Conservation (phyloP, 2,329 filamentous ascomycete species). For the Aspergillus sp. region DNA sequence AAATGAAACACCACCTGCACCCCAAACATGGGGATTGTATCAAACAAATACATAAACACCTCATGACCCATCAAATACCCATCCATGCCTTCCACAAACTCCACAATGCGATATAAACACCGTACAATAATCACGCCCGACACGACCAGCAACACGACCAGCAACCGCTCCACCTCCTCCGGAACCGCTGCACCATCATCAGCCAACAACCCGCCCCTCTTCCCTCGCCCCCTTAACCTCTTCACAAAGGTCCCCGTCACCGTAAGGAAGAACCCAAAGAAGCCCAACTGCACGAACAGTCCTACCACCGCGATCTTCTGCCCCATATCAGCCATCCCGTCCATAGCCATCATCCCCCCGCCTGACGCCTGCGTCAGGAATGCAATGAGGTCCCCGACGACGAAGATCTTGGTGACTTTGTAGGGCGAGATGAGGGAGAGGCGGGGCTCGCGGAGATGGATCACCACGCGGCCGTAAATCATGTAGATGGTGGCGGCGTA, state of each 20-base stretch:
- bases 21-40: slow-evolving; percentile 12
- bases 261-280: not conserved
- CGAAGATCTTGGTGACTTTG: slow-evolving; percentile 8
- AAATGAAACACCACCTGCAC: slow-evolving; percentile 13
- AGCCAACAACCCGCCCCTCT: not conserved
- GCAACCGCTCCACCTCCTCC: not conserved
- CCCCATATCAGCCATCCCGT: not conserved
- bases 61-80: slow-evolving; percentile 1
- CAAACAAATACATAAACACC: slow-evolving; percentile 11
- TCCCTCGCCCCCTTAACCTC: not conserved
- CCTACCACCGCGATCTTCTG: slow-evolving; percentile 7
- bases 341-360: slow-evolving; percentile 2
- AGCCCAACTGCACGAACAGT: slow-evolving; percentile 5
- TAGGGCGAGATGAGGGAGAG: slow-evolving; percentile 5
- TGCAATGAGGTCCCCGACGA: slow-evolving; percentile 3
- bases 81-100: not conserved
- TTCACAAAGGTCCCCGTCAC: not conserved
- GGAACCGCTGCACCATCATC: not conserved
- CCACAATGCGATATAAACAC: slow-evolving; percentile 10
- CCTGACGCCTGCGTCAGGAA: slow-evolving; percentile 3
- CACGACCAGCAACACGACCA: not conserved
- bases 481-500: slow-evolving; percentile 27
- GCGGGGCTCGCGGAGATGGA: not conserved
- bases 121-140: slow-evolving; percentile 8
- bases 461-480: slow-evolving; percentile 13